phyloP scores from a whole-genome alignment of 192 early-diverging fungal genomes.

The Coemansia sp. region DNA sequence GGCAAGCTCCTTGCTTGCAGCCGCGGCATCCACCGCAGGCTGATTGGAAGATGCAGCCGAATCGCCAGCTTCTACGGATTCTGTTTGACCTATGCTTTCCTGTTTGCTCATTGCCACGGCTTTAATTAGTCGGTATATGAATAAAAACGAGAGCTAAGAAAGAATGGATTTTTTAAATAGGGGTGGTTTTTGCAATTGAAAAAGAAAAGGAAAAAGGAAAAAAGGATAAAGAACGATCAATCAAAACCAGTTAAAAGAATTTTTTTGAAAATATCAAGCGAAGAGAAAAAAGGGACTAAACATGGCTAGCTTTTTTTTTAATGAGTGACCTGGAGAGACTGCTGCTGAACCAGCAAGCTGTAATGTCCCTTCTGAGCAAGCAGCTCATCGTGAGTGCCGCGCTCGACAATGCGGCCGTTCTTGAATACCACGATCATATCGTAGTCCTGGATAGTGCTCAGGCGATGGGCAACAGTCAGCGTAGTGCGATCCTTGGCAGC shows the following conservation, averaged over 20 bases:
- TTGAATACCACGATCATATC: conserved; percentile 68
- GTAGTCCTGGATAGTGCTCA: conserved; percentile 49
- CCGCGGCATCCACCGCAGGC: conserved; percentile 12
- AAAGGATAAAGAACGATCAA: background rate
- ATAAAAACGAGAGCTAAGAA: background rate
- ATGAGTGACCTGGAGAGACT: conserved; percentile 55
- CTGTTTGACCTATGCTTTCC: background rate
- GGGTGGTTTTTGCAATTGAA: background rate
- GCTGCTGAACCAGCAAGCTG: conserved; percentile 61
- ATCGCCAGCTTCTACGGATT: background rate
- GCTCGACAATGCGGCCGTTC: conserved; percentile 62
- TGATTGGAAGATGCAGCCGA: conserved; percentile 6
- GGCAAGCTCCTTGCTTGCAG: conserved; percentile 20
- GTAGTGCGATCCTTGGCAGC: conserved; percentile 71
- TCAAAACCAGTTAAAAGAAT: background rate
- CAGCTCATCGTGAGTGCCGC: conserved; percentile 66
- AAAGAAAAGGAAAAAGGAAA: background rate
- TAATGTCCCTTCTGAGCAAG: conserved; percentile 60
- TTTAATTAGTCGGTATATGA: background rate
- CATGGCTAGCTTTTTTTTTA: conserved; percentile 5
- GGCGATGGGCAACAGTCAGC: conserved; percentile 64
- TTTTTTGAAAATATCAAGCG: background rate
- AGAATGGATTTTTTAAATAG: background rate
- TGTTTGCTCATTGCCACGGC: conserved; percentile 1
- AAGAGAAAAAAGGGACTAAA: background rate